Evolutionary conservation across 495 filamentous ascomycete species (phyloP).

Genomic region (Penicilliopsis zonata): DNA sequence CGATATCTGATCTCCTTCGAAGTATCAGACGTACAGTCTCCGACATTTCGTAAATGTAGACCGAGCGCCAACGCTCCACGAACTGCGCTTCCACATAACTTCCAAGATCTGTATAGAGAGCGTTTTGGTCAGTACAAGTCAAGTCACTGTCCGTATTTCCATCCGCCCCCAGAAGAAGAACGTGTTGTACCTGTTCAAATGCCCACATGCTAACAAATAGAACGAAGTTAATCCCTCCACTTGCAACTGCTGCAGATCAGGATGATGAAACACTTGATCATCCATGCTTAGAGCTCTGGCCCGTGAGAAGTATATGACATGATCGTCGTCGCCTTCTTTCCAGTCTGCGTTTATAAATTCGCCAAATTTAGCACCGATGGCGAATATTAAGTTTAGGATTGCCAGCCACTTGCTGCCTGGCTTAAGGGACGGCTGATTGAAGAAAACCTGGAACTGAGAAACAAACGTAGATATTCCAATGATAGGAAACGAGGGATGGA

Average conservation of each 20-base stretch:
- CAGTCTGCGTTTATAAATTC: conserved; percentile 32
- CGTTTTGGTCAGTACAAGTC: conserved; percentile 5
- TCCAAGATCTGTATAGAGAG: conserved; percentile 41
- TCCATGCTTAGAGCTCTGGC: conserved; percentile 42
- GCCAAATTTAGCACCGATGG: conserved; percentile 41
- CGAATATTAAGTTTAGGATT: conserved; percentile 52
- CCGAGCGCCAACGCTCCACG: conserved; percentile 47
- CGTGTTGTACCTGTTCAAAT: conserved; percentile 44
- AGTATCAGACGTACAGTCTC: conserved; percentile 28
- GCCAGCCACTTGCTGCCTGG: conserved; percentile 40
- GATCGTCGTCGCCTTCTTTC: conserved; percentile 34
- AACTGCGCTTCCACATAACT: conserved; percentile 43
- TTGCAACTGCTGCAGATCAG: conserved; percentile 46
- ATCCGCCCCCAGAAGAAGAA: not conserved
- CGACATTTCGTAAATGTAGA: conserved; percentile 46
- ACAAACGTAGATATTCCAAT: conserved; percentile 43
- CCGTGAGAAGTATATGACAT: conserved; percentile 42
- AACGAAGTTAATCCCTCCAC: conserved; percentile 45
- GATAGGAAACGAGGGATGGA: conserved; percentile 51
- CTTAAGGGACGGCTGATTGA: conserved; percentile 23
- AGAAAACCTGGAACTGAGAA: conserved; percentile 33
- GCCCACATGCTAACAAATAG: conserved; percentile 45
- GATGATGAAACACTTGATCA: conserved; percentile 35
- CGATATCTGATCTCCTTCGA: conserved; percentile 46
- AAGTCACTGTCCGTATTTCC: not conserved